Conservation (phyloP, 805 yeast genomes). For the Pichia phayaonensis region DNA sequence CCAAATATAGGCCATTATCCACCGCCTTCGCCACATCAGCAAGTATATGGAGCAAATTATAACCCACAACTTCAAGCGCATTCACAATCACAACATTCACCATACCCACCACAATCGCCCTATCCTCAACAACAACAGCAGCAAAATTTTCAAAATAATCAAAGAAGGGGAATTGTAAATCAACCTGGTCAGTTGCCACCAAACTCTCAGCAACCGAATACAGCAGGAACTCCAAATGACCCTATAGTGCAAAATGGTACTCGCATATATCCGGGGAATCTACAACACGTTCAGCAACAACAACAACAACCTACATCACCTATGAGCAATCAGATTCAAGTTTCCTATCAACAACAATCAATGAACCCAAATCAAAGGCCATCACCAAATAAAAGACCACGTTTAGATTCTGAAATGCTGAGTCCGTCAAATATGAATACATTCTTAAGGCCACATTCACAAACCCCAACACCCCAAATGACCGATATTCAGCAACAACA, state of each 20-base stretch:
- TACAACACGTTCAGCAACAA: constrained; percentile 5
- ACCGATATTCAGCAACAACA: constrained; percentile 9
- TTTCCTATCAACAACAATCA: constrained; percentile 7
- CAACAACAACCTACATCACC: constrained; percentile 6
- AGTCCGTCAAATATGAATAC: constrained; percentile 4
- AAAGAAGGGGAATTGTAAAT: neutral
- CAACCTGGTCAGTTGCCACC: neutral
- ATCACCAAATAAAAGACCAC: constrained; percentile 5
- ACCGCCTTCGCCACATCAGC: constrained; percentile 2
- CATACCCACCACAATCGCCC: neutral
- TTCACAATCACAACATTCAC: neutral
- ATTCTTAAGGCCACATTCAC: constrained; percentile 2
- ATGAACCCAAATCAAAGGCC: neutral
- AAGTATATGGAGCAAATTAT: constrained; percentile 2
- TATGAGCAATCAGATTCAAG: constrained; percentile 6
- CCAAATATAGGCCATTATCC: neutral
- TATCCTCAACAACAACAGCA: neutral
- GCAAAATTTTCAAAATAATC: neutral
- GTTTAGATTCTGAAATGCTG: neutral
- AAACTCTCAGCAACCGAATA: neutral
- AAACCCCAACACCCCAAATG: constrained; percentile 3
- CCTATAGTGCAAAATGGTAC: neutral
- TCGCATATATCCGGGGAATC: constrained; percentile 6
- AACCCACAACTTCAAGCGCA: constrained; percentile 5
- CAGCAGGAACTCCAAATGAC: neutral